Percentiles rank a stretch among this genome's conserved stretches.
phyloP scores from a whole-genome alignment of 441 rosid genomes.

The Omphalea diandra region DNA sequence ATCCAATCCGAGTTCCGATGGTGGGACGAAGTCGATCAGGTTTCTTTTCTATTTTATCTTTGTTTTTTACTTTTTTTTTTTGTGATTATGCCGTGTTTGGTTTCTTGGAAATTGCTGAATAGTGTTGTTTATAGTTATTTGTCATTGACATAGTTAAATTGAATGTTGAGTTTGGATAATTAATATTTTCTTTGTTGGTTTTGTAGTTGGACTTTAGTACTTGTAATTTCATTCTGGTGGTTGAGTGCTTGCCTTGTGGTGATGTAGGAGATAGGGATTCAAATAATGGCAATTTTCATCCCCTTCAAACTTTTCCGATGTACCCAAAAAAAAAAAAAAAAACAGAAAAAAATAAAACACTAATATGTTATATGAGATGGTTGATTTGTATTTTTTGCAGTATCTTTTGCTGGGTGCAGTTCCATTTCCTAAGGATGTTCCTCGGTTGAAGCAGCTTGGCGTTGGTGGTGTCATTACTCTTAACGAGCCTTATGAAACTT shows the following conservation, averaged over 20 bases:
- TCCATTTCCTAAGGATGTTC: conserved; percentile 82
- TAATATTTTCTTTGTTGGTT: background rate
- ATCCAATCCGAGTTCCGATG: conserved; percentile 57
- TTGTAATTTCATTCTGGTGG: no score
- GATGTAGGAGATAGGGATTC: no score
- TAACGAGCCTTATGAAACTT: conserved; percentile 78
- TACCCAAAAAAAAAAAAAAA: no score
- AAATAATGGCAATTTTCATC: no score
- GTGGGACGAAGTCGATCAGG: conserved; percentile 67
- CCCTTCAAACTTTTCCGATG: no score
- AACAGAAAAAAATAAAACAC: no score
- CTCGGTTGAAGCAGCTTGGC: conserved; percentile 58
- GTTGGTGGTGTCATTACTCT: conserved; percentile 84
- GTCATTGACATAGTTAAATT: no score
- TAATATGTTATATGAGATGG: no score
- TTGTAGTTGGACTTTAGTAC: no score
- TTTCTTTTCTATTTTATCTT: conserved; percentile 23
- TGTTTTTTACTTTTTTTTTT: background rate
- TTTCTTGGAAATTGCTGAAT: background rate
- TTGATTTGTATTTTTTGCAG: conserved; percentile 29
- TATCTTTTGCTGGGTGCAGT: conserved; percentile 75
- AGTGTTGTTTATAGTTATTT: background rate
- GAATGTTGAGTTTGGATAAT: conserved; percentile 8
- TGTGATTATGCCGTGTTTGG: background rate
- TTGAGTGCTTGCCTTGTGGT: no score